phyloP scores from a whole-genome alignment of 345 rosid genomes.

The Zanthoxylum bungeanum region DNA sequence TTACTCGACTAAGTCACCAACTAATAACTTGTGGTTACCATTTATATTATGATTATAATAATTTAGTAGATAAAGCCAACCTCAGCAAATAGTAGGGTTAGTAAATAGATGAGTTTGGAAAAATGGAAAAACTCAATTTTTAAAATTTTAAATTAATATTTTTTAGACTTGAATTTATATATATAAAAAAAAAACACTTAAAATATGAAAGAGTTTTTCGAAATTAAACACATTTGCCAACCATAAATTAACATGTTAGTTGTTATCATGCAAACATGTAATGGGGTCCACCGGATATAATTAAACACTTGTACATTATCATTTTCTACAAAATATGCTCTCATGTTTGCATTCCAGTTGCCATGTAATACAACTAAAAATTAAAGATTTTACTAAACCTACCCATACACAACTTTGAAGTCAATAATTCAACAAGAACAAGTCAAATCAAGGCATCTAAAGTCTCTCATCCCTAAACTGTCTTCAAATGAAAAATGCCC shows the following conservation, averaged over 20 bases:
- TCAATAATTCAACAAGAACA: neutral
- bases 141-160: too few relatives aligned
- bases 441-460: conserved; percentile 5
- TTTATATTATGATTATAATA: neutral
- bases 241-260: too few relatives aligned
- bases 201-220: too few relatives aligned
- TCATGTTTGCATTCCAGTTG: neutral
- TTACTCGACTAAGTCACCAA: neutral
- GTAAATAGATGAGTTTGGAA: neutral
- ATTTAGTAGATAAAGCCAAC: neutral
- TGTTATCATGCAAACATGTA: neutral
- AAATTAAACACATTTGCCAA: too few relatives aligned
- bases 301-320: neutral
- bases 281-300: neutral
- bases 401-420: too few relatives aligned
- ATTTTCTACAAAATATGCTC: neutral
- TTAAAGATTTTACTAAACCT: neutral
- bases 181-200: too few relatives aligned
- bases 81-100: neutral
- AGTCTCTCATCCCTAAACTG: neutral
- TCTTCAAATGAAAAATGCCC: too few relatives aligned
- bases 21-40: neutral
- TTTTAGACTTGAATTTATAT: too few relatives aligned
- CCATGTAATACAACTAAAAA: neutral
- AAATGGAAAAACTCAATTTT: too few relatives aligned